These are phyloP conservation scores for Gentiana dahurica DNA, from an alignment of 257 asterid species.

Conservation along the genomic window DNA sequence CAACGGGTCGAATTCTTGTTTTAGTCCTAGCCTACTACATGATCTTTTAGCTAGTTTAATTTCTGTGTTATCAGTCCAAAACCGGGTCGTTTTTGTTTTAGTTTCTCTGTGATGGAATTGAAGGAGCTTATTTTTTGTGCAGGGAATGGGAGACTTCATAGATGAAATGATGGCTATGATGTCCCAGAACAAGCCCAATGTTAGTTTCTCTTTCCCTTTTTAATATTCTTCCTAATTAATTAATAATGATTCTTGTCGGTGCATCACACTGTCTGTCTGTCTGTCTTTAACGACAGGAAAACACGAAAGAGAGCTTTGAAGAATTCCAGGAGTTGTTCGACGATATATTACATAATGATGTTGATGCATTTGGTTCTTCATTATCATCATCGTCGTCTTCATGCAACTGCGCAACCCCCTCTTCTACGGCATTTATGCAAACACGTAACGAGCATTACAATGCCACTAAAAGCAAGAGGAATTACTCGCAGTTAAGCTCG, in stretches of 20 bases:
- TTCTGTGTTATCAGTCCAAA: too few species aligned
- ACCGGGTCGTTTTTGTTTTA: neutral
- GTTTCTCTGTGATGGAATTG: neutral
- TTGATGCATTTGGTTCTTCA: conserved; percentile 26
- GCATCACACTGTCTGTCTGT: too few species aligned
- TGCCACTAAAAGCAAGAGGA: conserved; percentile 30
- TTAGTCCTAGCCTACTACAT: too few species aligned
- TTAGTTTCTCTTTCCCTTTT: conserved; percentile 26
- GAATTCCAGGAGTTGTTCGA: conserved; percentile 60
- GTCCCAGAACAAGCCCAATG: conserved; percentile 45
- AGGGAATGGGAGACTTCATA: conserved; percentile 93
- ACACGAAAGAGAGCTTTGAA: conserved; percentile 45
- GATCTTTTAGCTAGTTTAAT: too few species aligned
- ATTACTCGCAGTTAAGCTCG: conserved; percentile 24
- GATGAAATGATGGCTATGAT: conserved; percentile 81
- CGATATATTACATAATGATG: conserved; percentile 45
- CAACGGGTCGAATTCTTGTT: too few species aligned
- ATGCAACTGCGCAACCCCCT: conserved; percentile 27
- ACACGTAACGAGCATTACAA: conserved; percentile 8
- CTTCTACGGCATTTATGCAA: conserved; percentile 7
- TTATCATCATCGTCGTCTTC: conserved; percentile 27
- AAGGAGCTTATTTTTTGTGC: conserved; percentile 9
- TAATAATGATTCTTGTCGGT: neutral
- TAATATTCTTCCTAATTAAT: neutral
- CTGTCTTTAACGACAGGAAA: conserved; percentile 37